phyloP scores from a whole-genome alignment of 2,329 filamentous ascomycete species.

The Alternaria postmessia region DNA sequence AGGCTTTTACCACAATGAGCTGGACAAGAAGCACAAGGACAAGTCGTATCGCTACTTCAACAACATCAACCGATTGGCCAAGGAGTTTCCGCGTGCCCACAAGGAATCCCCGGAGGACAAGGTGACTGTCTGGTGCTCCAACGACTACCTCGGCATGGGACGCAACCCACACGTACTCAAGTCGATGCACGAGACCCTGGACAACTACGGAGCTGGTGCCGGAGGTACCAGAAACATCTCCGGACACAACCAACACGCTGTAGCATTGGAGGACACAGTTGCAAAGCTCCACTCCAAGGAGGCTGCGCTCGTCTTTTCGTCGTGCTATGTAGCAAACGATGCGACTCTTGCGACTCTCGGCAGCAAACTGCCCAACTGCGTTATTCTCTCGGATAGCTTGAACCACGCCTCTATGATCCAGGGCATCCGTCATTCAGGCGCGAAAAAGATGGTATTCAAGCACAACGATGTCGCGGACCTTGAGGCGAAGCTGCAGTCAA shows the following conservation, averaged over 20 bases:
- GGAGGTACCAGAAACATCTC: slow-evolving; percentile 98
- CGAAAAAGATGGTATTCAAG: slow-evolving; percentile 98
- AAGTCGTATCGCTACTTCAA: slow-evolving; percentile 99
- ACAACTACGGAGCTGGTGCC: slow-evolving; percentile 93
- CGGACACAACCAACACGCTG: slow-evolving; percentile 94
- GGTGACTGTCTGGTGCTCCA: slow-evolving; percentile 98
- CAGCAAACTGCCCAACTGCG: slow-evolving; percentile 93
- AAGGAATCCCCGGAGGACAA: slow-evolving; percentile 82
- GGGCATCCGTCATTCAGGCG: slow-evolving; percentile 95
- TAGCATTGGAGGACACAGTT: slow-evolving; percentile 80
- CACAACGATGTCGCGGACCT: slow-evolving; percentile 96
- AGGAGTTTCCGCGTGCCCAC: slow-evolving; percentile 94
- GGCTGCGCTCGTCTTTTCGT: slow-evolving; percentile 90
- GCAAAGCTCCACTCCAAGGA: slow-evolving; percentile 93
- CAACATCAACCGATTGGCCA: slow-evolving; percentile 98
- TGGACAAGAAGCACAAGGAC: slow-evolving; percentile 99
- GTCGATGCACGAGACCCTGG: slow-evolving; percentile 92
- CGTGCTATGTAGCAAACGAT: slow-evolving; percentile 98
- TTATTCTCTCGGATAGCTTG: slow-evolving; percentile 95
- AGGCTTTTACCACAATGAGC: slow-evolving; percentile 82
- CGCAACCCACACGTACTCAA: slow-evolving; percentile 85
- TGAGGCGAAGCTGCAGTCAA: slow-evolving; percentile 87
- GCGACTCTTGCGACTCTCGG: slow-evolving; percentile 96
- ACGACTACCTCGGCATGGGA: slow-evolving; percentile 98
- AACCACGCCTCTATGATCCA: slow-evolving; percentile 99